Conservation (phyloP, 257 asterid species). For the Ligustrum vulgare region DNA sequence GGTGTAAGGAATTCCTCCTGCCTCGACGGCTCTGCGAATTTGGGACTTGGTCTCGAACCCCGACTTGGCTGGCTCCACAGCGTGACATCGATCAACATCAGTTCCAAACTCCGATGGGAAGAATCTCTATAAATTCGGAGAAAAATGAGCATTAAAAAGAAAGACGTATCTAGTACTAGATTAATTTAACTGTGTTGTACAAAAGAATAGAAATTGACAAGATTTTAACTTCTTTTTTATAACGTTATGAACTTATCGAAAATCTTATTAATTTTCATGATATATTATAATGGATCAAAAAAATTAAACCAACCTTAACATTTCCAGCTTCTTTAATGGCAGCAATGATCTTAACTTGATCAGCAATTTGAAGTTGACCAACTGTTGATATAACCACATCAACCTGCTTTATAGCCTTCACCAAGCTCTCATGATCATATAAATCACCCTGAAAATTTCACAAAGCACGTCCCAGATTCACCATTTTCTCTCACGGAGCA, state of each 20-base stretch:
- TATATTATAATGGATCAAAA: too few species aligned
- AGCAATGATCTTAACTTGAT: constrained; percentile 57
- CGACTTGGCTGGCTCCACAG: constrained; percentile 60
- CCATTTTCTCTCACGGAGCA: neutral
- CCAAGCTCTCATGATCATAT: constrained; percentile 53
- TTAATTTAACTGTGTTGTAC: neutral
- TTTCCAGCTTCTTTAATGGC: constrained; percentile 80
- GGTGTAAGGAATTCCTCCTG: constrained; percentile 64
- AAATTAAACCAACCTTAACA: constrained; percentile 44
- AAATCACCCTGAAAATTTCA: constrained; percentile 50
- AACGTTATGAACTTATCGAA: too few species aligned
- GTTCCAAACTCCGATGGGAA: constrained; percentile 78
- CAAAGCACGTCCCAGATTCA: neutral
- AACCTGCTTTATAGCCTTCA: constrained; percentile 65
- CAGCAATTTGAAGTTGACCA: constrained; percentile 48
- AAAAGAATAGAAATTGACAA: too few species aligned
- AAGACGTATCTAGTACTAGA: neutral
- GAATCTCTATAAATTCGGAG: constrained; percentile 49
- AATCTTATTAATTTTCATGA: too few species aligned
- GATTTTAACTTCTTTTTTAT: too few species aligned
- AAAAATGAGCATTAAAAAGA: neutral
- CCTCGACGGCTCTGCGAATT: constrained; percentile 58
- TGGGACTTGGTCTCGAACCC: constrained; percentile 35
- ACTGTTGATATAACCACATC: constrained; percentile 70
- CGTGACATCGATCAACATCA: constrained; percentile 57